Conservation (phyloP, 768 basidiomycete species). For the Russula virescens region DNA sequence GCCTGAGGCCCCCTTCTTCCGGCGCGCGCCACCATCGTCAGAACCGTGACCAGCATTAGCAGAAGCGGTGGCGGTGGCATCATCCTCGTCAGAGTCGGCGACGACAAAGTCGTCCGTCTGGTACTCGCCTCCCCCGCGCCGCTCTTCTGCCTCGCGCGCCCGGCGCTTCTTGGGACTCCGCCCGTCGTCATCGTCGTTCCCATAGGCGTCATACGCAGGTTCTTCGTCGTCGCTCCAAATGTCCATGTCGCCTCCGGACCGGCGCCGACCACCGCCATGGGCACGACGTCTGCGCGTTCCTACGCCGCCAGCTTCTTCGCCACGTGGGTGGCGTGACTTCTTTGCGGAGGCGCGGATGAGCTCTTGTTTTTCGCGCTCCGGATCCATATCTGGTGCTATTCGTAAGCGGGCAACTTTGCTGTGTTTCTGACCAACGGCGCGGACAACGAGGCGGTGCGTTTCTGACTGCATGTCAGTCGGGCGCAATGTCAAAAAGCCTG, state of each 20-base stretch:
- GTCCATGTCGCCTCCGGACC: conserved; percentile 36
- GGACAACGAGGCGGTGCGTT: conserved; percentile 84
- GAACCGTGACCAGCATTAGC: conserved; percentile 1
- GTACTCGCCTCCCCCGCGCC: conserved; percentile 60
- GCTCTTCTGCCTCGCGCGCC: conserved; percentile 37
- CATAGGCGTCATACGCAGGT: conserved; percentile 34
- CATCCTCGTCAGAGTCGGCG: conserved; percentile 70
- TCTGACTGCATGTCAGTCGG: conserved; percentile 89
- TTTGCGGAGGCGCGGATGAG: conserved; percentile 56
- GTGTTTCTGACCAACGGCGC: conserved; percentile 81
- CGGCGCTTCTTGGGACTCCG: conserved; percentile 40
- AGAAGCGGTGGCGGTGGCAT: background rate
- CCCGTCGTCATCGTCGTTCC: conserved; percentile 41
- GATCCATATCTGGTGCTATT: conserved; percentile 75
- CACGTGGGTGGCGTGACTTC: conserved; percentile 56
- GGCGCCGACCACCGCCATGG: conserved; percentile 29
- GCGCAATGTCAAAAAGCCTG: conserved; percentile 76
- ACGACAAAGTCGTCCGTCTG: conserved; percentile 85
- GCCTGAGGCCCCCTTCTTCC: conserved; percentile 33
- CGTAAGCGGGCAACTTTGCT: conserved; percentile 72
- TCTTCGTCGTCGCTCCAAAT: conserved; percentile 70
- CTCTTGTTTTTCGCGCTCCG: conserved; percentile 68
- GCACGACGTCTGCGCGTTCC: conserved; percentile 42
- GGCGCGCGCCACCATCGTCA: conserved; percentile 17
- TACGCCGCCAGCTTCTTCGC: conserved; percentile 43